Conservation (phyloP, 1,139 yeast species). For the Blastobotrys elegans region DNA sequence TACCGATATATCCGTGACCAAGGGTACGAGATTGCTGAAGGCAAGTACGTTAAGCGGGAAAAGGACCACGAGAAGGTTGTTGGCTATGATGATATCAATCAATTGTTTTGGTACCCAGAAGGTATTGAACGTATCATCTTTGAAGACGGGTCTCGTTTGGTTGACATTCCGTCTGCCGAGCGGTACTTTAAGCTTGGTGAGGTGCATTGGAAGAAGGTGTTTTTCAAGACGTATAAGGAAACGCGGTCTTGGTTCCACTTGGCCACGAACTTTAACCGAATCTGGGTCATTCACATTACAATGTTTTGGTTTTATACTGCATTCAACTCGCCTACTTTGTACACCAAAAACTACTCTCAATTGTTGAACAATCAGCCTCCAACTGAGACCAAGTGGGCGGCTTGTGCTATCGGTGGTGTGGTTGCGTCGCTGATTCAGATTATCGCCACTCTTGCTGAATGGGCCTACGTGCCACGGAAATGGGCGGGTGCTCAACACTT, state of each 20-base stretch:
- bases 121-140: constrained; percentile 91
- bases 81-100: constrained; percentile 98
- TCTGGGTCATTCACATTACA: constrained; percentile 91
- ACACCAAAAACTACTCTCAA: constrained; percentile 82
- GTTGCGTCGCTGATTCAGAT: constrained; percentile 79
- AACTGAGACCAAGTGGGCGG: constrained; percentile 86
- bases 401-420: constrained; percentile 89
- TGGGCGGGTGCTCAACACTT: constrained; percentile 99
- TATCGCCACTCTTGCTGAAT: constrained; percentile 83
- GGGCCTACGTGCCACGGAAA: constrained; percentile 94
- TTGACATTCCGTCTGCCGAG: constrained; percentile 85
- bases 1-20: constrained; percentile 89
- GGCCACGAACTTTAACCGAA: constrained; percentile 93
- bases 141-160: constrained; percentile 86
- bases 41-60: constrained; percentile 95
- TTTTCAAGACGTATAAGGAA: constrained; percentile 95
- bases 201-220: constrained; percentile 85
- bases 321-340: constrained; percentile 85
- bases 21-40: constrained; percentile 91
- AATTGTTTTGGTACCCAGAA: constrained; percentile 98
- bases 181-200: constrained; percentile 89
- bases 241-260: constrained; percentile 97
- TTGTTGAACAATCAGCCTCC: constrained; percentile 78
- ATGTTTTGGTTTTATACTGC: constrained; percentile 93
- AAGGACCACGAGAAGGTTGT: constrained; percentile 89